Evolutionary conservation across 2,329 filamentous ascomycete genomes (phyloP).

Genomic region (Cordyceps sp.): DNA sequence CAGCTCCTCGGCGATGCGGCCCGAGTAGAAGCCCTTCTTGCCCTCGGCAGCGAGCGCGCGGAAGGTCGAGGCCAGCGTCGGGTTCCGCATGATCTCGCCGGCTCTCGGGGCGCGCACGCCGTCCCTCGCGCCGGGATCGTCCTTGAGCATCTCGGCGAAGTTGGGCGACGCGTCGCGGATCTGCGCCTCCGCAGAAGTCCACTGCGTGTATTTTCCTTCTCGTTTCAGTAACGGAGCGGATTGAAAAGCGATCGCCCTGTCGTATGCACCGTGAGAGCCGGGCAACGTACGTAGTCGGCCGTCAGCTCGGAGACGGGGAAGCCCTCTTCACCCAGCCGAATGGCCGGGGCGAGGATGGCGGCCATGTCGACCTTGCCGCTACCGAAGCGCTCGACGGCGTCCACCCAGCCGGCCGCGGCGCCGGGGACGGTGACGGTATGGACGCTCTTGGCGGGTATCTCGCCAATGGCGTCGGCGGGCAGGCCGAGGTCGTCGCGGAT

Average conservation of each 20-base stretch:
- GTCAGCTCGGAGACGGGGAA: slow-evolving; percentile 78
- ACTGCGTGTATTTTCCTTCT: slow-evolving; percentile 32
- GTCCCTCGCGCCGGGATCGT: slow-evolving; percentile 47
- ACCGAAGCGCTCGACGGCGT: slow-evolving; percentile 74
- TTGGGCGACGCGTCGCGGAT: slow-evolving; percentile 70
- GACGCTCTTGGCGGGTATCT: slow-evolving; percentile 60
- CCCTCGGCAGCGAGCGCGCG: slow-evolving; percentile 60
- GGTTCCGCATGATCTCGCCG: slow-evolving; percentile 83
- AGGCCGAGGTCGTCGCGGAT: slow-evolving; percentile 55
- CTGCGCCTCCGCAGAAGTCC: slow-evolving; percentile 45
- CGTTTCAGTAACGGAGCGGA: rapidly evolving
- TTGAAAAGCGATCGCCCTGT: neutral
- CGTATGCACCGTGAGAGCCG: neutral
- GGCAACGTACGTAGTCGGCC: slow-evolving; percentile 42
- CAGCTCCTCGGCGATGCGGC: slow-evolving; percentile 64
- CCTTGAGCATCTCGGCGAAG: slow-evolving; percentile 72
- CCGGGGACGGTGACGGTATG: slow-evolving; percentile 80
- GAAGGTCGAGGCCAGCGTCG: slow-evolving; percentile 67
- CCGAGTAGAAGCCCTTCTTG: slow-evolving; percentile 83
- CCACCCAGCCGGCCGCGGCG: slow-evolving; percentile 84
- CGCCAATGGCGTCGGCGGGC: slow-evolving; percentile 32
- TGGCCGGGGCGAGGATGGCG: slow-evolving; percentile 68
- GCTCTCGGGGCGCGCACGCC: slow-evolving; percentile 59
- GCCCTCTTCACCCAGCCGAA: slow-evolving; percentile 71
- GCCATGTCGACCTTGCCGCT: slow-evolving; percentile 67